A percentile compares a stretch with the other conserved stretches of the same genome.
Conservation (phyloP, 1,284 basidiomycete genomes). For the Malassezia brasiliensis region DNA sequence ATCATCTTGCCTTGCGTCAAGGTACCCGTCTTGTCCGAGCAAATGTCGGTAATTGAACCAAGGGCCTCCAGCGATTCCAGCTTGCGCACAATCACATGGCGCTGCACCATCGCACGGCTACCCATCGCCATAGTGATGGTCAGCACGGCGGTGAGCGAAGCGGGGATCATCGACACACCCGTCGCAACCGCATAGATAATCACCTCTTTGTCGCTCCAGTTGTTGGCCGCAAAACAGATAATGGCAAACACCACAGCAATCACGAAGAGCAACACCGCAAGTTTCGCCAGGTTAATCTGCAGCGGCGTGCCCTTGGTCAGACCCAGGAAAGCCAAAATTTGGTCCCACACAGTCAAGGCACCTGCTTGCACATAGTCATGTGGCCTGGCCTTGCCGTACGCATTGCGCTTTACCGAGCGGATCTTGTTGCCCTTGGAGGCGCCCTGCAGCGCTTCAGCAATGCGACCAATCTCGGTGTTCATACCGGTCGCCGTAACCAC, state of each 20-base stretch:
- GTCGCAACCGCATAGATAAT: conserved; percentile 51
- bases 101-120: conserved; percentile 54
- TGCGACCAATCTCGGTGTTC: conserved; percentile 49
- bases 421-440: conserved; percentile 36
- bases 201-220: conserved; percentile 44
- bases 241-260: conserved; percentile 48
- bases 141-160: conserved; percentile 47
- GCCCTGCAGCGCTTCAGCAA: conserved; percentile 43
- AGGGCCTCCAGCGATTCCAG: conserved; percentile 45
- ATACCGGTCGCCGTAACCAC: conserved; percentile 59
- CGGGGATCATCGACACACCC: conserved; percentile 55
- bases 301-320: conserved; percentile 49
- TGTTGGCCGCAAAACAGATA: conserved; percentile 49
- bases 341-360: conserved; percentile 47
- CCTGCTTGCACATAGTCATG: conserved; percentile 49
- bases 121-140: conserved; percentile 53
- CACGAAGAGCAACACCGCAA: conserved; percentile 45
- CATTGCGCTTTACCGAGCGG: conserved; percentile 53
- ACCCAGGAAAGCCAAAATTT: conserved; percentile 46
- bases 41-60: conserved; percentile 46
- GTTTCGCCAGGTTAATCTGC: conserved; percentile 46
- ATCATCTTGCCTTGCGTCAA: conserved; percentile 47
- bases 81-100: conserved; percentile 55
- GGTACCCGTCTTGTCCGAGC: conserved; percentile 47
- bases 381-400: conserved; percentile 47